phyloP scores from a whole-genome alignment of 2,329 filamentous ascomycete species.

The Westerdykella sp. region DNA sequence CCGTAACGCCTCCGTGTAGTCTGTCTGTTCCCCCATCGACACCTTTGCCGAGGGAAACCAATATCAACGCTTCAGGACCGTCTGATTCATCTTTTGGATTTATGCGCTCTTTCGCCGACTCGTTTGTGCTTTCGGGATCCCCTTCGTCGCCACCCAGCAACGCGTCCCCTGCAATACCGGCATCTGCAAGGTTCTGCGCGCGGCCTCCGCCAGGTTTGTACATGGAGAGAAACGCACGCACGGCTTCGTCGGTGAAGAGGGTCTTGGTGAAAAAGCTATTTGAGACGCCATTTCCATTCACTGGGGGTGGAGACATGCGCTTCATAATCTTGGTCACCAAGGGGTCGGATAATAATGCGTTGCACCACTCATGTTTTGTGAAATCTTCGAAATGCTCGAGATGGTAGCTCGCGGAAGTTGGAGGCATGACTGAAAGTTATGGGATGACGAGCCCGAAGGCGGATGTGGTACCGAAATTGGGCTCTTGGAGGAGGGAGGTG shows the following conservation, averaged over 20 bases:
- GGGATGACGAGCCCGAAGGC: no score
- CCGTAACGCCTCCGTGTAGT: slow-evolving; percentile 24
- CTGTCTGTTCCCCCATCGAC: slow-evolving; percentile 15
- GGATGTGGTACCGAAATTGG: no score
- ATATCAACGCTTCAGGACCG: slow-evolving; percentile 14
- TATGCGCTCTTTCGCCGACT: no score
- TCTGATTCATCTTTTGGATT: slow-evolving; percentile 6
- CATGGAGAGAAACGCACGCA: slow-evolving; percentile 20
- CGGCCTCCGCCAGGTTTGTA: slow-evolving; percentile 13
- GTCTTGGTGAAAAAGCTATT: slow-evolving; percentile 20
- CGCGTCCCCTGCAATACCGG: slow-evolving; percentile 5
- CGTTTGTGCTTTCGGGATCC: not conserved
- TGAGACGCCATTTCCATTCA: slow-evolving; percentile 5
- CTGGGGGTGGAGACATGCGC: slow-evolving; percentile 5
- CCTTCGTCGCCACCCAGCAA: not conserved
- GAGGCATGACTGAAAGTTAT: no score
- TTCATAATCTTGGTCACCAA: slow-evolving; percentile 15
- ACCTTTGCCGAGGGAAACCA: slow-evolving; percentile 16
- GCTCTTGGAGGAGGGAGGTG: no score
- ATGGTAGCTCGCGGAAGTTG: not conserved
- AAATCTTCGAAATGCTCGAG: slow-evolving; percentile 23
- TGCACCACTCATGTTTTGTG: slow-evolving; percentile 22
- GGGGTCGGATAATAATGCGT: slow-evolving; percentile 18
- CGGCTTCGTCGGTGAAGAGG: slow-evolving; percentile 17
- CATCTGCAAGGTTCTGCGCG: slow-evolving; percentile 1